Base-by-base conservation (phyloP, 305 asterid genomes). In the Fraxinus dipetala region DNA sequence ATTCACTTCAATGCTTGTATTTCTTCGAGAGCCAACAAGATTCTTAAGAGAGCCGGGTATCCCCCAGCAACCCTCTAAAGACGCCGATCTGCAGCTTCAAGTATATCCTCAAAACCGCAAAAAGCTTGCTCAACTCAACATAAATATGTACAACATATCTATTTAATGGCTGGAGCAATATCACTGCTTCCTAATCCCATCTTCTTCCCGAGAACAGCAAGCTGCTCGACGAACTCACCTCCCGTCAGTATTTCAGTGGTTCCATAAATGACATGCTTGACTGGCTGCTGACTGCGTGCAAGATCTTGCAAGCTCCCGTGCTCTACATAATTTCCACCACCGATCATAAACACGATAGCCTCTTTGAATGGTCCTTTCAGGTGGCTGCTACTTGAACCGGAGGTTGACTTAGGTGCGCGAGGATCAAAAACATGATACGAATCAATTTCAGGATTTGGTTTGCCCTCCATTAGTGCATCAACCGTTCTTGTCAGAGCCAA, bases 251-350 rank as follows among this genome's bases (percentile, higher is more conserved):
- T 92, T 82, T 94, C 97, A 4, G 97, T 93, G 38, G 97, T 89
- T 70, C 98, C 98, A 35, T 92, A 94, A 45, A 94, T 81, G 30
- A 94, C 85, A 84, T 93, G 97, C 87, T 89, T 92, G 79, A 82
- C 83, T 31, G 96, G 96, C 83, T 90, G 97, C 85, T 88, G 98
- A 28, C 92, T 90, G 56, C 84, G 90, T 75, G 90, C 95, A 79
- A 94, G 93, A 83, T 91, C 97, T 86, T 88, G 97, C 88, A 94
- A 90, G 89, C 97, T 89, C 85, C 93, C 95, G 78, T 93, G 89
- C 89, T 94, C 98, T 56, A 94, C 97, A 54, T 94, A 93, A 85
- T 94, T 94, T 72, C 98, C 98, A 82, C 98, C 97, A 35, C 98
- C 98, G 26, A 94, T 90, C 97, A 93, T 94, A 88, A 94, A 94